Conservation (phyloP, 1,284 basidiomycete genomes). For the Mycosarcoma maydis region DNA sequence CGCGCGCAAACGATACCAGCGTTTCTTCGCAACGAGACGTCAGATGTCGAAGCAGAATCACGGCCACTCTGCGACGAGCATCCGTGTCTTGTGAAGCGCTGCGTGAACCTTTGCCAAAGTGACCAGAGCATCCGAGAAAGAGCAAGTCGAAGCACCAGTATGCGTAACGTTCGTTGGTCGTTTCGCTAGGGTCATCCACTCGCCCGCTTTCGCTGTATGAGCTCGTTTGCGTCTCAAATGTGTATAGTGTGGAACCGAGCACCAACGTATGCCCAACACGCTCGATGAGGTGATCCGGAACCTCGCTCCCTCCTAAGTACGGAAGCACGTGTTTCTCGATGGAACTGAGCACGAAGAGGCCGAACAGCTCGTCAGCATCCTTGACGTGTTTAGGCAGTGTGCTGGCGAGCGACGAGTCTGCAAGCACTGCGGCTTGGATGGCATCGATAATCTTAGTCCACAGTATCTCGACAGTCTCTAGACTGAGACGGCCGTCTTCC, state of each 20-base stretch:
- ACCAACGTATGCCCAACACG: slow-evolving; percentile 79
- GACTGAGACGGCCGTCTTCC: slow-evolving; percentile 69
- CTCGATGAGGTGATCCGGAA: slow-evolving; percentile 79
- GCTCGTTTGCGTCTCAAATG: slow-evolving; percentile 5
- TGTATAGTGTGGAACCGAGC: slow-evolving; percentile 78
- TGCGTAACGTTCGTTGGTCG: slow-evolving; percentile 83
- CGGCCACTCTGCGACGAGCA: slow-evolving; percentile 13
- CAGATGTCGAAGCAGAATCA: slow-evolving; percentile 13
- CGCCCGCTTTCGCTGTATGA: slow-evolving; percentile 40
- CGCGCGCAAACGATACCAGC: slow-evolving; percentile 79
- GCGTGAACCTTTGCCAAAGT: not conserved
- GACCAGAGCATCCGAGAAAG: slow-evolving; percentile 77
- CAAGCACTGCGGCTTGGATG: slow-evolving; percentile 81
- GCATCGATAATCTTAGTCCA: slow-evolving; percentile 88
- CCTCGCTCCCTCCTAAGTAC: slow-evolving; percentile 74
- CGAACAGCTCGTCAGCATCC: slow-evolving; percentile 85
- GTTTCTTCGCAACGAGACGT: slow-evolving; percentile 74
- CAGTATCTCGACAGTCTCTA: slow-evolving; percentile 77
- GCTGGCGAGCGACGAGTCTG: slow-evolving; percentile 77
- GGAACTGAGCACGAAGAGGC: slow-evolving; percentile 70
- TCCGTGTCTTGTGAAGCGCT: not conserved
- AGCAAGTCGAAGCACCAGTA: slow-evolving; percentile 94
- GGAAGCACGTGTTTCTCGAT: slow-evolving; percentile 82
- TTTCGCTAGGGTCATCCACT: slow-evolving; percentile 48
- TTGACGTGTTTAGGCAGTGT: slow-evolving; percentile 71